Percentiles rank a stretch among this genome's conserved stretches.
Evolutionary conservation across 1,284 basidiomycete genomes (phyloP).

Genomic region (Thelephora terrestris): DNA sequence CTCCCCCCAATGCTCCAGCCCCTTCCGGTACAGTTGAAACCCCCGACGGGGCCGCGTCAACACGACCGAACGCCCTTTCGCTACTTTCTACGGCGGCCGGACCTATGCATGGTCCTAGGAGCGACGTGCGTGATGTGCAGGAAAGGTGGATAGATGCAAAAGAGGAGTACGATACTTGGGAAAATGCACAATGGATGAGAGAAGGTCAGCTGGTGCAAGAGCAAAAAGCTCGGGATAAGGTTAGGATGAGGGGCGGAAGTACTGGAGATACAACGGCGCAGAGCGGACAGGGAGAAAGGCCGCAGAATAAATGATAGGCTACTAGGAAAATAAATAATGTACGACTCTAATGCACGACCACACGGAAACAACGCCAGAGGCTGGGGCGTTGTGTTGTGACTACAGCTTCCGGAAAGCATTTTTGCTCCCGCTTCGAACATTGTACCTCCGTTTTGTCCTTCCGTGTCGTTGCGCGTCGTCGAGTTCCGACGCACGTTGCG

Average conservation of each 20-base stretch:
- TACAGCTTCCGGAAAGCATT: conserved; percentile 58
- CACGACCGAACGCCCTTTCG: conserved; percentile 55
- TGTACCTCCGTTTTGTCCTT: conserved; percentile 59
- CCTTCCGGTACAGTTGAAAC: conserved; percentile 43
- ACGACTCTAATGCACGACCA: neutral
- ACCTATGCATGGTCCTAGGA: conserved; percentile 39
- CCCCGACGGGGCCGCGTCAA: conserved; percentile 28
- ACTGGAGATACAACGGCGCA: no score
- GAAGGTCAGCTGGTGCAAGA: conserved; percentile 39
- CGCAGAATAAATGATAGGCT: no score
- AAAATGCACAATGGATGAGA: conserved; percentile 58
- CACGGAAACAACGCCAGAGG: neutral
- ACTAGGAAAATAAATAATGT: no score
- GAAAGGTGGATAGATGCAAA: conserved; percentile 80
- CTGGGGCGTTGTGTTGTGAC: neutral
- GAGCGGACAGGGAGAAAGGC: no score
- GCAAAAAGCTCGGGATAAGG: conserved; percentile 21
- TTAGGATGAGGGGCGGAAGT: conserved; percentile 20
- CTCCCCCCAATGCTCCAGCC: conserved; percentile 37
- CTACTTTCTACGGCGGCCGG: conserved; percentile 61
- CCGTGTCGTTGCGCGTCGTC: conserved; percentile 55
- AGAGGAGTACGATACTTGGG: conserved; percentile 71
- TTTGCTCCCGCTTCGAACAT: conserved; percentile 77
- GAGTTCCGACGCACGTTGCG: conserved; percentile 34
- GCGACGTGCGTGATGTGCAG: conserved; percentile 72